Conservation (phyloP, 2,329 filamentous ascomycete species). For the Claviceps fusiformis region DNA sequence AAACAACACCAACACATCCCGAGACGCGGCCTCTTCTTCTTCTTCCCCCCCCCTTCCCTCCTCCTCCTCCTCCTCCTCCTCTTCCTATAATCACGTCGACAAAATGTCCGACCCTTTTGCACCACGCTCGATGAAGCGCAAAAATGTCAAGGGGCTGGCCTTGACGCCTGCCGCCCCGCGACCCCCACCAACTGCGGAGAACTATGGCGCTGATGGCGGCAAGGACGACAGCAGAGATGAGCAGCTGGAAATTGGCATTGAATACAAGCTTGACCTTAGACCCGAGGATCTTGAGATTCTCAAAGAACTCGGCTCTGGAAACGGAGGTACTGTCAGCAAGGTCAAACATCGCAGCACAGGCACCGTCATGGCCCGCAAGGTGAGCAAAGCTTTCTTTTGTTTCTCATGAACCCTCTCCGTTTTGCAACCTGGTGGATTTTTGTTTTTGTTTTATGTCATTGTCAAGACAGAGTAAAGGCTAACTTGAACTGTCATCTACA, state of each 20-base stretch:
- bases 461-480: constrained; percentile 2
- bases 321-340: constrained; percentile 97
- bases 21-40: neutral
- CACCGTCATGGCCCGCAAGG: constrained; percentile 96
- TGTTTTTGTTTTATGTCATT: neutral
- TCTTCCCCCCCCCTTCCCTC: neutral
- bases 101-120: constrained; percentile 50
- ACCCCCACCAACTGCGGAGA: constrained; percentile 57
- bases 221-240: constrained; percentile 45
- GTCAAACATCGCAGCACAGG: constrained; percentile 90
- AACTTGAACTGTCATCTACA: constrained; percentile 6
- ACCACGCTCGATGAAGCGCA: constrained; percentile 85
- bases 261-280: constrained; percentile 85
- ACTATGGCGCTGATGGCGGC: constrained; percentile 43
- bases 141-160: constrained; percentile 94
- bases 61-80: neutral
- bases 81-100: constrained; percentile 1
- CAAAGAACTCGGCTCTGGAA: constrained; percentile 89
- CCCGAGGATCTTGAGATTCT: constrained; percentile 86
- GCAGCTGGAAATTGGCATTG: constrained; percentile 85
- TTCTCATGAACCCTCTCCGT: neutral
- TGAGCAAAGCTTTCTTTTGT: constrained; percentile 21
- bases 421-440: neutral
- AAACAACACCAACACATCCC: neutral
- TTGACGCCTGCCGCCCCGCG: constrained; percentile 68